Evolutionary conservation across 83 land plant genomes (phyloP), one percentile per base, ranked within the genome.

Genomic region (Picea abies): DNA sequence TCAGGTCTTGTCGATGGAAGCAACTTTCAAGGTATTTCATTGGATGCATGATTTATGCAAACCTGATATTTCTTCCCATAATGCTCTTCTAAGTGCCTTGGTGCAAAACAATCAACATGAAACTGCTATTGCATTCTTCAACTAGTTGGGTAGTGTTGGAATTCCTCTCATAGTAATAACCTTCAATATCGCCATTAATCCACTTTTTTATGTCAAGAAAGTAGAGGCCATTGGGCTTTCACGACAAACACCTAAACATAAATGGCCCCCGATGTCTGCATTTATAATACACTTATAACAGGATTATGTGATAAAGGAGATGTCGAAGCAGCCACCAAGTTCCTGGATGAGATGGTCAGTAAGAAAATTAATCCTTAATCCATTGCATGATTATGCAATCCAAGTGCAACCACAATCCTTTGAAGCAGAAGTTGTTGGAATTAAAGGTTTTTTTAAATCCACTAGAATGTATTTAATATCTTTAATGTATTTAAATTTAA

Each of bases 241-340:
- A 11, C 84, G 84, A n/a, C 86, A 87, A 32, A 94, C 90, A 92
- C 82, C 87, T 4, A 80, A 68, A 60, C 84, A 90, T 37, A 92
- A 91, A 25, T 91, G 92, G 72, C 88, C 16, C 91, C 91, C 4
- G 82, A 94, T 81, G 58, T 47, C 90, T 16, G 44, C 88, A n/a
- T 89, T 8, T 91, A 84, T 64, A 89, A 70, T 63, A 91, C 82
- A 41, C 20, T 89, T 15, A 82, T 93, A 17, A 72, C 52, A 66
- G 89, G 93, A 22, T 83, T 91, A 10, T 91, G 92, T 79, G 90
- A 88, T 77, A 80, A 78, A 15, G 90, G 88, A 5, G n/a, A 63
- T 60, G 35, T 85, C 15, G 81, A 68, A 25, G 69, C 73, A 25
- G 93, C 93, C 44, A 58, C 16, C 47, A 78, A 80, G 15, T 70